These are phyloP conservation scores for Raddia guianensis DNA, from an alignment of 176 grass and related monocot species.

Conservation along the genomic window DNA sequence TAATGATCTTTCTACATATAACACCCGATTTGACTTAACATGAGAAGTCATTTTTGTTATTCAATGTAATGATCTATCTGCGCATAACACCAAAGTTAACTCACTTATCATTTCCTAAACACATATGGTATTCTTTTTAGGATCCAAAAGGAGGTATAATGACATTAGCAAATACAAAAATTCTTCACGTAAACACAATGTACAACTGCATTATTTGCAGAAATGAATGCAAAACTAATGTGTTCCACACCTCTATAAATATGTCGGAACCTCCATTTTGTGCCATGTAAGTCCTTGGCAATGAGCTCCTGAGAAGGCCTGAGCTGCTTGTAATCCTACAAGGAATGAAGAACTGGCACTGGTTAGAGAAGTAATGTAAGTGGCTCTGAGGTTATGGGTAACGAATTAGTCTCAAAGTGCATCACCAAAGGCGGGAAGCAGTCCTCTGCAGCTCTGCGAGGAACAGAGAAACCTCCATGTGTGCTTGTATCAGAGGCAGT, in stretches of 20 bases:
- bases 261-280: conserved; percentile 80
- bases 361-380: conserved; percentile 24
- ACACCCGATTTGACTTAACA: not conserved
- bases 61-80: no score
- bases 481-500: conserved; percentile 98
- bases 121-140: not conserved
- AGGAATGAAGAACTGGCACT: conserved; percentile 19
- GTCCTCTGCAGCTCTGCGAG: conserved; percentile 89
- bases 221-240: not conserved
- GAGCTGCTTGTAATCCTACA: conserved; percentile 77
- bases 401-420: conserved; percentile 5
- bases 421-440: conserved; percentile 90
- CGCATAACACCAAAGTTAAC: not conserved
- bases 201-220: not conserved
- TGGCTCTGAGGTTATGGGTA: not conserved
- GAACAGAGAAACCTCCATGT: conserved; percentile 96
- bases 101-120: not conserved
- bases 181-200: not conserved
- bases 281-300: conserved; percentile 85
- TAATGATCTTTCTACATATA: no score
- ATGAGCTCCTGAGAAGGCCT: conserved; percentile 94
- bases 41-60: not conserved
- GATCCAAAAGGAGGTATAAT: not conserved
- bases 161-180: not conserved
- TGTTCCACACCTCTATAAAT: conserved; percentile 84